Percentiles rank a stretch among this genome's conserved stretches.
Evolutionary conservation across 345 rosid genomes (phyloP).

Genomic region (Camelina neglecta): DNA sequence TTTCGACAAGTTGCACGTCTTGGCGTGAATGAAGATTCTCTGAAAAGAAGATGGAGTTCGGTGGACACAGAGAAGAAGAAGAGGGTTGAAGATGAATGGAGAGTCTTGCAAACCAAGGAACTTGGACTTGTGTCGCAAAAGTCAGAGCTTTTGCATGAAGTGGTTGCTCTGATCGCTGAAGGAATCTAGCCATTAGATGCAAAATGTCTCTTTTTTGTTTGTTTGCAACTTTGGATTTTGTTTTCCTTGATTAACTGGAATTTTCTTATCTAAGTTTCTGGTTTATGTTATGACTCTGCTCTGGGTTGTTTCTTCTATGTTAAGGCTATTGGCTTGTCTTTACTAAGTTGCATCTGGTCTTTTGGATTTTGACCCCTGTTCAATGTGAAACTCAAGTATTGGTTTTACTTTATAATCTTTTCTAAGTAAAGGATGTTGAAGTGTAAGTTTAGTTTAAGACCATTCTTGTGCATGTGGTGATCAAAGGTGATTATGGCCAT

Average conservation of each 20-base stretch:
- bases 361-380: no score
- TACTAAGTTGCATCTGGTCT: no score
- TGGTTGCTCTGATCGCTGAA: background rate
- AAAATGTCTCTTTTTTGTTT: background rate
- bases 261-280: no score
- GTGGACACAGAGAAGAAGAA: background rate
- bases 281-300: background rate
- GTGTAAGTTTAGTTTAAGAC: no score
- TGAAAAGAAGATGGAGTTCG: background rate
- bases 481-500: no score
- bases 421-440: no score
- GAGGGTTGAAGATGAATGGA: background rate
- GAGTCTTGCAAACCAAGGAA: background rate
- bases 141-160: background rate
- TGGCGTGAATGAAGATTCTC: background rate
- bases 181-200: background rate
- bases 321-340: background rate
- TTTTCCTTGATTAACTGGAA: background rate
- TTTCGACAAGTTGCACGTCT: background rate
- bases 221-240: background rate
- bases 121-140: background rate
- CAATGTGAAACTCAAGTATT: no score
- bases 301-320: background rate
- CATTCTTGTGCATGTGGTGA: no score
- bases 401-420: no score